Evolutionary conservation across 2,329 filamentous ascomycete species (phyloP).

Genomic region (Cladobotryum protrusum): DNA sequence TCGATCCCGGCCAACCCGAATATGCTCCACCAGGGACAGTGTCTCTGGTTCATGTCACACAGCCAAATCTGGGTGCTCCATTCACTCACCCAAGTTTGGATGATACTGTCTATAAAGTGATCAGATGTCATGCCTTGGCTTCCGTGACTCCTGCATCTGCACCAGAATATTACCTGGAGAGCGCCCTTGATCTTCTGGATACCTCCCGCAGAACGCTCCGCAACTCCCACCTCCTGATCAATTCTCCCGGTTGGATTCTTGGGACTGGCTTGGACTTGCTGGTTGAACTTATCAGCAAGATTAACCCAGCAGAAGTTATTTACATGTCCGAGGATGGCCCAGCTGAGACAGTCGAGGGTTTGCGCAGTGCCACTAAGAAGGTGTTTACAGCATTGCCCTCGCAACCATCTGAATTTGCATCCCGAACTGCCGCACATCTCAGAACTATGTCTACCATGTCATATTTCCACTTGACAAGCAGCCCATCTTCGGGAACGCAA

Average conservation of each 20-base stretch:
- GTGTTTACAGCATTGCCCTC: slow-evolving; percentile 51
- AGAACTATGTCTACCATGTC: slow-evolving; percentile 73
- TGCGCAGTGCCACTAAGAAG: slow-evolving; percentile 40
- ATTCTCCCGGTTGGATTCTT: slow-evolving; percentile 69
- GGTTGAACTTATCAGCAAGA: slow-evolving; percentile 45
- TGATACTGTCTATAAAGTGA: slow-evolving; percentile 29
- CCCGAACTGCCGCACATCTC: slow-evolving; percentile 58
- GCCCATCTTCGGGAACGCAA: slow-evolving; percentile 2
- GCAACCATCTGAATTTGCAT: slow-evolving; percentile 47
- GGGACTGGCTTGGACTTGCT: slow-evolving; percentile 64
- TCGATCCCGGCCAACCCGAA: slow-evolving; percentile 74
- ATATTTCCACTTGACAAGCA: slow-evolving; percentile 57
- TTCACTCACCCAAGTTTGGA: slow-evolving; percentile 53
- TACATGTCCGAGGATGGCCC: slow-evolving; percentile 63
- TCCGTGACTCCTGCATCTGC: slow-evolving; percentile 60
- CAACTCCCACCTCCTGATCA: slow-evolving; percentile 57
- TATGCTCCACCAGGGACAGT: slow-evolving; percentile 64
- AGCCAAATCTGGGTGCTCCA: slow-evolving; percentile 58
- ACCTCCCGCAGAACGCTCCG: slow-evolving; percentile 45
- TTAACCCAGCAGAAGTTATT: slow-evolving; percentile 56
- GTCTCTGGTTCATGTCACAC: slow-evolving; percentile 55
- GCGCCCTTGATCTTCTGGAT: slow-evolving; percentile 55
- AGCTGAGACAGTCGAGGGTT: slow-evolving; percentile 47
- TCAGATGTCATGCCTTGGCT: slow-evolving; percentile 62
- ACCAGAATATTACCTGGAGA: slow-evolving; percentile 59